These are phyloP conservation scores for Apophysomyces variabilis DNA, from an alignment of 371 early-diverging fungal genomes.

Conservation along the genomic window DNA sequence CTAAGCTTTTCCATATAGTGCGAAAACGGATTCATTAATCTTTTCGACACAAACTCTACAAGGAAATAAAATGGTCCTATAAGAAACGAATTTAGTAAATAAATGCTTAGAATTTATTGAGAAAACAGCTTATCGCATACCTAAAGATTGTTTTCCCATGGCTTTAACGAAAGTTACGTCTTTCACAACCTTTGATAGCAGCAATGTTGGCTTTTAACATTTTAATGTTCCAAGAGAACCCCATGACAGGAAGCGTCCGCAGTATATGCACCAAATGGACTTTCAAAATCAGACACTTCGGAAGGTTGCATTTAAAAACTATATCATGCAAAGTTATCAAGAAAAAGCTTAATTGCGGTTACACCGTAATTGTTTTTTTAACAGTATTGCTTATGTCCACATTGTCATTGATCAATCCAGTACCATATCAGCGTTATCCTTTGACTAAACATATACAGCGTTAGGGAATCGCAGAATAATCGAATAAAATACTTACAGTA, in stretches of 20 bases:
- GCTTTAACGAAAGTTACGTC: neutral
- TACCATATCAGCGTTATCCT: neutral
- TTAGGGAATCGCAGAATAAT: neutral
- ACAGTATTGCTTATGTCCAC: constrained; percentile 6
- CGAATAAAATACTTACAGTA: neutral
- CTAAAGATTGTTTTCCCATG: too few relatives aligned
- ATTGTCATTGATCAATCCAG: neutral
- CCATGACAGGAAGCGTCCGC: neutral
- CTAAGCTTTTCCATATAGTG: too few relatives aligned
- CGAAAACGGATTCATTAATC: too few relatives aligned
- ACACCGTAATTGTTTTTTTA: constrained; percentile 3
- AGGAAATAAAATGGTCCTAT: too few relatives aligned
- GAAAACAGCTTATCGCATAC: too few relatives aligned
- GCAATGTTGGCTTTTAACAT: neutral
- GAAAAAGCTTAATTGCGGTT: constrained; percentile 7
- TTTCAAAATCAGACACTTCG: constrained; percentile 9
- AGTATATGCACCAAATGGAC: constrained; percentile 7
- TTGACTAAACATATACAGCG: neutral
- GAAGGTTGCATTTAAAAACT: constrained; percentile 5
- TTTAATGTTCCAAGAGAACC: neutral
- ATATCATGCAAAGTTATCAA: constrained; percentile 9
- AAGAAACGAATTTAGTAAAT: too few relatives aligned
- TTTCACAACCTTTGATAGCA: neutral
- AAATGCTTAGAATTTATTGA: too few relatives aligned
- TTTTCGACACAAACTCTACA: too few relatives aligned